These are phyloP conservation scores for Friedmanniomyces simplex DNA, from an alignment of 495 filamentous ascomycete genomes.

Conservation along the genomic window DNA sequence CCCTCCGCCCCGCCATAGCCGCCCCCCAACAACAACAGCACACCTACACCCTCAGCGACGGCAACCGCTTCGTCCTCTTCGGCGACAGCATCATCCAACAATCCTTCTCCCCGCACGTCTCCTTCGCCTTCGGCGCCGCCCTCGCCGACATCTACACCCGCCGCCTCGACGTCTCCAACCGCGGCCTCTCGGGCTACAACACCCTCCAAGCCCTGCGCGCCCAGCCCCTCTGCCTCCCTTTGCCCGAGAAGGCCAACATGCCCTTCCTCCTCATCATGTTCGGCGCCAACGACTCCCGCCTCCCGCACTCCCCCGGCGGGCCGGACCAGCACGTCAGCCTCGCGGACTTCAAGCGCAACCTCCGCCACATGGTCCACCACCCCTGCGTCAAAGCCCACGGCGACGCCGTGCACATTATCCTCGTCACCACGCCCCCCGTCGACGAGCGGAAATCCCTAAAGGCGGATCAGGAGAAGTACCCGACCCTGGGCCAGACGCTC, in stretches of 20 bases:
- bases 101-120: constrained; percentile 44
- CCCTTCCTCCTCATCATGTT: constrained; percentile 69
- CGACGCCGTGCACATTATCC: constrained; percentile 52
- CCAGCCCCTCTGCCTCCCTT: constrained; percentile 48
- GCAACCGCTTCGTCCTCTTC: constrained; percentile 65
- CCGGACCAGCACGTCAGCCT: constrained; percentile 60
- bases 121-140: constrained; percentile 61
- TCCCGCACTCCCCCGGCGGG: constrained; percentile 43
- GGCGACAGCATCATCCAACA: constrained; percentile 71
- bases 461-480: constrained; percentile 41
- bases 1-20: neutral
- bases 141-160: constrained; percentile 58
- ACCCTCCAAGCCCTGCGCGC: constrained; percentile 52
- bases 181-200: constrained; percentile 63
- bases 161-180: constrained; percentile 56
- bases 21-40: neutral
- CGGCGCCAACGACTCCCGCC: constrained; percentile 74
- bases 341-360: constrained; percentile 58
- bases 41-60: neutral
- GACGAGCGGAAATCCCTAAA: constrained; percentile 58
- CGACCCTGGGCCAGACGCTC: constrained; percentile 28
- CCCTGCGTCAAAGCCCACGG: constrained; percentile 52
- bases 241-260: constrained; percentile 45
- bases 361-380: constrained; percentile 59
- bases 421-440: constrained; percentile 70